These are phyloP conservation scores for Blastobotrys capitulatus DNA, from an alignment of 1,139 yeast genomes.

Conservation along the genomic window DNA sequence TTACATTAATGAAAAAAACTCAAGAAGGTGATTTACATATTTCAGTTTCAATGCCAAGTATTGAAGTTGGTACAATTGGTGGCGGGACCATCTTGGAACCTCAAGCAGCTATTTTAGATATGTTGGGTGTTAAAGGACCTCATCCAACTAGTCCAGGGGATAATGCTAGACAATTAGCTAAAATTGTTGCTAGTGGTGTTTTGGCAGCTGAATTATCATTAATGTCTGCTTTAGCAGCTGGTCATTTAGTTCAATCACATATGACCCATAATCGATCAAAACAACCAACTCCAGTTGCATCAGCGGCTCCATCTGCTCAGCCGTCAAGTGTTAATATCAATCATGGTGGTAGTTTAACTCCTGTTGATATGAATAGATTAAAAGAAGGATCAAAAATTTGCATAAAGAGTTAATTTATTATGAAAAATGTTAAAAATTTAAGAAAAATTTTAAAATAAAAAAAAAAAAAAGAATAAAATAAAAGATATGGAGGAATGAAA, in stretches of 20 bases:
- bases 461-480: neutral
- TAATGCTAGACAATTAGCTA: slow-evolving; percentile 93
- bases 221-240: slow-evolving; percentile 95
- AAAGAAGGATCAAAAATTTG: slow-evolving; percentile 69
- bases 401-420: slow-evolving; percentile 42
- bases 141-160: slow-evolving; percentile 92
- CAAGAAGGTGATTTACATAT: slow-evolving; percentile 75
- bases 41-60: slow-evolving; percentile 97
- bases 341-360: slow-evolving; percentile 13
- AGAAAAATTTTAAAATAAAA: too few relatives aligned
- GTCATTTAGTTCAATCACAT: slow-evolving; percentile 96
- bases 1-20: slow-evolving; percentile 83
- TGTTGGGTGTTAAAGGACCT: slow-evolving; percentile 93
- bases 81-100: slow-evolving; percentile 98
- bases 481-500: neutral
- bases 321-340: slow-evolving; percentile 9
- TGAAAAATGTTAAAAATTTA: neutral
- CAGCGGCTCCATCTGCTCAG: slow-evolving; percentile 10
- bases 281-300: slow-evolving; percentile 40
- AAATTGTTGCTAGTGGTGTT: slow-evolving; percentile 89
- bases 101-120: slow-evolving; percentile 92
- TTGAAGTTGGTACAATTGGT: slow-evolving; percentile 98
- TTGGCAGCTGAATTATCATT: slow-evolving; percentile 94
- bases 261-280: slow-evolving; percentile 90
- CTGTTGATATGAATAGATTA: slow-evolving; percentile 48